Percentiles rank a stretch among this genome's conserved stretches.
Evolutionary conservation across 2,329 filamentous ascomycete genomes (phyloP).

Genomic region (Trichoderma pleuroti): DNA sequence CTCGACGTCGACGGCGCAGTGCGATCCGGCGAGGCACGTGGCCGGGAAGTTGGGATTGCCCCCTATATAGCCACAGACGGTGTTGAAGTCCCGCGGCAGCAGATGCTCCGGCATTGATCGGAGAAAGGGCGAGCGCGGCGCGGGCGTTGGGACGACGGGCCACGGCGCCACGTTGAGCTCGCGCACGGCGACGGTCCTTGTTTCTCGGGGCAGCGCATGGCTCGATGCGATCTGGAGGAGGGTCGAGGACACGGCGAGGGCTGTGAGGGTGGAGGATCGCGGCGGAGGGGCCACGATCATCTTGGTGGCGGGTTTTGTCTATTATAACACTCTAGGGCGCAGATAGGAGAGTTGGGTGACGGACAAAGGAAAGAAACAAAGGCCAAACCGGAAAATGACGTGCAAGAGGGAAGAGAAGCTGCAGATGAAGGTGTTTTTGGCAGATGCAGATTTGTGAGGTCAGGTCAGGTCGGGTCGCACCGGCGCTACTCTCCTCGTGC

Average conservation of each 20-base stretch:
- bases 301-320: not conserved
- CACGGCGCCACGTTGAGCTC: conserved; percentile 41
- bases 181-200: conserved; percentile 35
- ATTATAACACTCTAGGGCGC: not conserved
- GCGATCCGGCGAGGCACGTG: conserved; percentile 55
- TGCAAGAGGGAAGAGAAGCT: not conserved
- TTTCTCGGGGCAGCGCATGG: conserved; percentile 41
- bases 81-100: conserved; percentile 44
- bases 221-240: conserved; percentile 33
- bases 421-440: not conserved
- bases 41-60: conserved; percentile 51
- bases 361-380: not conserved
- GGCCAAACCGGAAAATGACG: not conserved
- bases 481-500: not conserved
- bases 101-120: not conserved
- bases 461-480: not conserved
- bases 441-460: not conserved
- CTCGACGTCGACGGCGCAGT: conserved; percentile 52
- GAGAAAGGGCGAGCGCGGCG: conserved; percentile 36
- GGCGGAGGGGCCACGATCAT: conserved; percentile 15
- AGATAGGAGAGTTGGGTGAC: not conserved
- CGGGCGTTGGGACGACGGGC: conserved; percentile 38
- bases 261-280: conserved; percentile 9
- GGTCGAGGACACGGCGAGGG: conserved; percentile 11
- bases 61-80: conserved; percentile 56